A percentile compares a stretch with the other conserved stretches of the same genome.
Evolutionary conservation across 306 rosid species (phyloP).

Genomic region (Astragalus glycyphyllos): DNA sequence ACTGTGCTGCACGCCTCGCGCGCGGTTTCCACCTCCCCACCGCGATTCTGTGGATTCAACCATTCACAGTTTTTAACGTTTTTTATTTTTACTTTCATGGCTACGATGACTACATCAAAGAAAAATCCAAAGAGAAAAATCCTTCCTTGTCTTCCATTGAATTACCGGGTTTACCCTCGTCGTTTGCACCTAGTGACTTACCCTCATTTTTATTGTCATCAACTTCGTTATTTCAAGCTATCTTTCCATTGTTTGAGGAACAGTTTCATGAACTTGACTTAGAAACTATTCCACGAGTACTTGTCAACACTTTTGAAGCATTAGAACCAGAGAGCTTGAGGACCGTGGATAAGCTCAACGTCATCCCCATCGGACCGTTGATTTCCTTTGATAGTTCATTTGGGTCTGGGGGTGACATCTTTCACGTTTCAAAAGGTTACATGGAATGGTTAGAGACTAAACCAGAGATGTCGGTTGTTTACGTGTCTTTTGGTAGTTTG

Average conservation of each 20-base stretch:
- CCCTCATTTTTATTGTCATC: background rate
- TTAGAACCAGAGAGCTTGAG: conserved; percentile 46
- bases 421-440: conserved; percentile 13
- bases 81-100: background rate
- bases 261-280: conserved; percentile 40
- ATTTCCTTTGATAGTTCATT: conserved; percentile 51
- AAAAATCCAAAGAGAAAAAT: background rate
- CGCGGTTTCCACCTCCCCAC: conserved; percentile 35
- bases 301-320: conserved; percentile 55
- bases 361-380: conserved; percentile 68
- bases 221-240: background rate
- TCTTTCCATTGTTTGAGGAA: conserved; percentile 3
- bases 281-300: conserved; percentile 30
- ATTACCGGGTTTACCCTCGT: background rate
- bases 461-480: conserved; percentile 49
- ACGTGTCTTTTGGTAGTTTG: conserved; percentile 65
- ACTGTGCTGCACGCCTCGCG: conserved; percentile 49
- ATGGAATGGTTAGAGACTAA: conserved; percentile 62
- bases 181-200: background rate
- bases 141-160: background rate
- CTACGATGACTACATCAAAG: background rate
- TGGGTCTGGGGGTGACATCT: conserved; percentile 52
- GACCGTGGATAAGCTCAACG: conserved; percentile 20
- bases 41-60: background rate
- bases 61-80: background rate